Evolutionary conservation across 331 rosid species (phyloP), one percentile per base, ranked within the genome.

Genomic region (Saraca asoca): DNA sequence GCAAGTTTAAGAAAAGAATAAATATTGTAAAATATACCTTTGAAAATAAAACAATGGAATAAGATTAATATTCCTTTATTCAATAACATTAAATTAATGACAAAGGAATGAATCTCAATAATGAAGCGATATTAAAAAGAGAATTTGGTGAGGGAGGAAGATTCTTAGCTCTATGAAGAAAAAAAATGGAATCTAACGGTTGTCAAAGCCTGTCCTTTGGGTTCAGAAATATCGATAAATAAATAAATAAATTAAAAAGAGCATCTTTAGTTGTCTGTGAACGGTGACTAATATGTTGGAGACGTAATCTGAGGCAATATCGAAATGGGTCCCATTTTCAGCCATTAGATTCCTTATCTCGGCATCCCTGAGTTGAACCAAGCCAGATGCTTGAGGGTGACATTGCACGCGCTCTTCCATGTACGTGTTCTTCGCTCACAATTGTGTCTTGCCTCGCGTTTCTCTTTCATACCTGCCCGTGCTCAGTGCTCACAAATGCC

Each of bases 291-390:
- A n/a, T n/a, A n/a, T n/a, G n/a, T n/a, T 66, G 52, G 70, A 70
- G 81, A 80, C 75, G 76, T 70, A 83, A 75, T 81, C 78, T 54
- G 71, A 62, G 80, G 79, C 83, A 64, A 81, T 51, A 64, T 79
- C 77, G 34, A 70, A 83, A 12, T 75, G 86, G 91, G 84, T 35
- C 84, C 81, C 72, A 35, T 48, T 48, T 42, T 24, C 31, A 37
- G 51, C 51, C 49, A 58, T 51, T 64, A 82, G 87, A 88, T 85
- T 83, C 91, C 88, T 83, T 76, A 85, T 88, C 90, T 78, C 86
- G 13, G 68, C 50, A 70, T 80, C 70, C 58, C 34, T 45, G 33
- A 54, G 57, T 48, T 62, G 72, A n/a, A 5, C 33, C 33, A 34
- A 50, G 58, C 70, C 68, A 57, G 24, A 5, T 51, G 9, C 9